A percentile compares a stretch with the other conserved stretches of the same genome.
phyloP scores from a whole-genome alignment of 1,284 basidiomycete genomes.

The Cutaneotrichosporon arboriforme region DNA sequence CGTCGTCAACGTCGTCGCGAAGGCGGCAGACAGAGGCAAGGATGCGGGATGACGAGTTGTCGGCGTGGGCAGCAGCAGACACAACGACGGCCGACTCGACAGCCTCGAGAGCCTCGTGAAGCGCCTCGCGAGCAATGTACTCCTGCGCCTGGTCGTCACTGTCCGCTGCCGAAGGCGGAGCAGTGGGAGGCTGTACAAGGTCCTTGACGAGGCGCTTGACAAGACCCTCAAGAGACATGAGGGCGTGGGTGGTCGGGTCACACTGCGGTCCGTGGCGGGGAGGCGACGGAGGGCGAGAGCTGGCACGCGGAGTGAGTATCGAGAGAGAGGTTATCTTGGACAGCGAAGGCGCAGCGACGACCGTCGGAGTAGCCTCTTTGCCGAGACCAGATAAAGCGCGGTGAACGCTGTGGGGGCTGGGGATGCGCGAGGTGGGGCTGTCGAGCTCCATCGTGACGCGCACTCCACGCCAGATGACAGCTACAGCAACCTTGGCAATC shows the following conservation, averaged over 20 bases:
- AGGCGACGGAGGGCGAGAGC: constrained; percentile 43
- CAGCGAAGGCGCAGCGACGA: constrained; percentile 27
- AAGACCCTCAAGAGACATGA: constrained; percentile 45
- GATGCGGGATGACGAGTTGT: constrained; percentile 22
- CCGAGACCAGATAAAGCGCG: constrained; percentile 37
- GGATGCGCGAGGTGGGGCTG: constrained; percentile 24
- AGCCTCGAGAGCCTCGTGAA: constrained; percentile 47
- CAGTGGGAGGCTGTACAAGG: constrained; percentile 42
- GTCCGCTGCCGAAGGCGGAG: constrained; percentile 23
- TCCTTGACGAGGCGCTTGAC: constrained; percentile 43
- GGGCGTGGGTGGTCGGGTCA: constrained; percentile 39
- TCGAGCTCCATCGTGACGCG: constrained; percentile 39
- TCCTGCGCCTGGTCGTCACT: constrained; percentile 36
- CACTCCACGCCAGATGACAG: constrained; percentile 48
- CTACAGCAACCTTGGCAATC: constrained; percentile 46
- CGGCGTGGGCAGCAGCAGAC: constrained; percentile 34
- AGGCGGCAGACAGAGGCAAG: constrained; percentile 28
- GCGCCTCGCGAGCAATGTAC: constrained; percentile 46
- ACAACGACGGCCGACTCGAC: constrained; percentile 42
- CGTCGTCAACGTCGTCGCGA: constrained; percentile 42
- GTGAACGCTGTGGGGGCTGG: constrained; percentile 38
- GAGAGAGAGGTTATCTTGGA: constrained; percentile 37
- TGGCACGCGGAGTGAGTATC: constrained; percentile 36
- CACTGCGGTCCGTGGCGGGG: constrained; percentile 26
- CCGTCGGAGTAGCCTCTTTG: constrained; percentile 29